Evolutionary conservation across 257 asterid genomes (phyloP).

Genomic region (Rubia yunnanensis): DNA sequence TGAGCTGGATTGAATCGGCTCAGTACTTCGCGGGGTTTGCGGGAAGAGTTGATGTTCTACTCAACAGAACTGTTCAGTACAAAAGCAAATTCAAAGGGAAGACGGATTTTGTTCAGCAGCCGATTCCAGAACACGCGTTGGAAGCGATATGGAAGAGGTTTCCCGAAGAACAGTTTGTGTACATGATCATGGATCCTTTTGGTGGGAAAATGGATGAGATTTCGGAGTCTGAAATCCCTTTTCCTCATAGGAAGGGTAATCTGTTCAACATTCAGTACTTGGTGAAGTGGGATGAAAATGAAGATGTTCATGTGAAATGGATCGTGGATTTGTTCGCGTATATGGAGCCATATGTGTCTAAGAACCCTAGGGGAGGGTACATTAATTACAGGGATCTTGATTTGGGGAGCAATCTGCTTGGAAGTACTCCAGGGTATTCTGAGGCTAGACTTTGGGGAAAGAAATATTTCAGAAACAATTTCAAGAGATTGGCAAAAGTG

Average conservation of each 20-base stretch:
- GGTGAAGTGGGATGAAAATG: conserved; percentile 18
- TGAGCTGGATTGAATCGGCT: conserved; percentile 22
- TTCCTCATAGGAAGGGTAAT: conserved; percentile 26
- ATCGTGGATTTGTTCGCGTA: conserved; percentile 8
- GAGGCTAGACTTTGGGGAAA: conserved; percentile 19
- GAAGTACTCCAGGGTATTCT: conserved; percentile 11
- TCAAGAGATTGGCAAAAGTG: conserved; percentile 16
- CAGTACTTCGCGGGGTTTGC: conserved; percentile 14
- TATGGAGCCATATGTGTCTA: conserved; percentile 21
- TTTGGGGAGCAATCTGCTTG: conserved; percentile 13
- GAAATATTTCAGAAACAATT: conserved; percentile 17
- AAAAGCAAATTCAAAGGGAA: conserved; percentile 19
- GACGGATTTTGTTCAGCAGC: conserved; percentile 21
- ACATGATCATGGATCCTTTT: conserved; percentile 23
- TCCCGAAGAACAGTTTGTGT: conserved; percentile 5
- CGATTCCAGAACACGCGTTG: conserved; percentile 12
- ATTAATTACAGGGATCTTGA: conserved; percentile 28
- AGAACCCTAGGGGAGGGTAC: conserved; percentile 15
- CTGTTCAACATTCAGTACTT: conserved; percentile 21
- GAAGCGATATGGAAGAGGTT: conserved; percentile 17
- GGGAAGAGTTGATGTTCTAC: conserved; percentile 10
- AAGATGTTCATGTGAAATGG: conserved; percentile 7
- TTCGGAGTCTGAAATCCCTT: conserved; percentile 14
- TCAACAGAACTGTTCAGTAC: conserved; percentile 16
- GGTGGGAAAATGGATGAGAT: conserved; percentile 25